Evolutionary conservation across 768 basidiomycete species (phyloP).

Genomic region (Dioszegia hungarica): DNA sequence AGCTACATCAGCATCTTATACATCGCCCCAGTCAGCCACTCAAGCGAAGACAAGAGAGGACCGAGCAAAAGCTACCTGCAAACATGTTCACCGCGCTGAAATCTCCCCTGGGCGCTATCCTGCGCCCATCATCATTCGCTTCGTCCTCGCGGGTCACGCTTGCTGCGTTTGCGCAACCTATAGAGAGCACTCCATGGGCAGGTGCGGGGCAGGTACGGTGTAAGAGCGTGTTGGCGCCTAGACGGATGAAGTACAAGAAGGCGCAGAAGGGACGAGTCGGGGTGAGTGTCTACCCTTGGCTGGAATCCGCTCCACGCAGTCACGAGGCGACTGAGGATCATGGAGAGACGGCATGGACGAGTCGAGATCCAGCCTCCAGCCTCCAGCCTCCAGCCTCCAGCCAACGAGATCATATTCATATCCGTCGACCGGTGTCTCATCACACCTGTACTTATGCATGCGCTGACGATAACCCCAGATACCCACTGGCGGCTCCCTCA

Average conservation of each 20-base stretch:
- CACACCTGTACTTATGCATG: neutral
- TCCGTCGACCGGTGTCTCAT: no score
- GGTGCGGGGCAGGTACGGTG: slow-evolving; percentile 30
- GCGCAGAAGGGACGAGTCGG: slow-evolving; percentile 68
- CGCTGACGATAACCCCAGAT: neutral
- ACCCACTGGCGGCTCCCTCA: slow-evolving; percentile 70
- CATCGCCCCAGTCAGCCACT: neutral
- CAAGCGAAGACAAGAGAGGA: neutral
- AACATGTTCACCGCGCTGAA: neutral
- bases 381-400: no score
- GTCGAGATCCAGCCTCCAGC: no score
- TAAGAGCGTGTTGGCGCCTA: slow-evolving; percentile 61
- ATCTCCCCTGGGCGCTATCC: slow-evolving; percentile 7
- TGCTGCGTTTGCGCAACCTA: slow-evolving; percentile 7
- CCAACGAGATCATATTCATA: no score
- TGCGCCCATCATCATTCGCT: slow-evolving; percentile 28
- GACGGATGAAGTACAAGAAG: slow-evolving; percentile 74
- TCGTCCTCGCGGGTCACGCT: slow-evolving; percentile 25
- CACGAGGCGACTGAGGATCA: no score
- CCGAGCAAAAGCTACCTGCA: neutral
- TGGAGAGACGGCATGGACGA: no score
- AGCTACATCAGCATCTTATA: no score
- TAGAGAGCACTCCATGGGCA: neutral
- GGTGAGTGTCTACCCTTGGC: neutral
- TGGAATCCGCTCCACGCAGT: no score